Conservation (phyloP, 345 rosid species). For the Limnanthes douglasii region DNA sequence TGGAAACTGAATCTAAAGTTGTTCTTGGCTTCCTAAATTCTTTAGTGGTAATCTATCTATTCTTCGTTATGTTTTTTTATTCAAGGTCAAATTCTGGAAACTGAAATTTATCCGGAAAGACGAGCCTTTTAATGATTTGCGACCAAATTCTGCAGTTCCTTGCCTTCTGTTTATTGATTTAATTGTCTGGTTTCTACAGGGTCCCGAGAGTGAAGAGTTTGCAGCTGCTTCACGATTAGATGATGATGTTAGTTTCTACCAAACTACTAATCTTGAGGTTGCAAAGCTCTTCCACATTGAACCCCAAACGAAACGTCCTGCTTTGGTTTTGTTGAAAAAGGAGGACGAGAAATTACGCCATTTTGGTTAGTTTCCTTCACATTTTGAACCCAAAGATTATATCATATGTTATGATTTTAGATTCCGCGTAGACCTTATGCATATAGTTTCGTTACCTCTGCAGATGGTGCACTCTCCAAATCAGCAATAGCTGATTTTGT, state of each 20-base stretch:
- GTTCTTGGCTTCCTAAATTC: slow-evolving; percentile 24
- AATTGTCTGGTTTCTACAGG: slow-evolving; percentile 16
- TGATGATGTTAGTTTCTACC: slow-evolving; percentile 27
- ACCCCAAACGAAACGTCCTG: slow-evolving; percentile 21
- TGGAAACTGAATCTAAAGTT: slow-evolving; percentile 14
- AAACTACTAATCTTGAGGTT: slow-evolving; percentile 22
- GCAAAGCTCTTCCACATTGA: slow-evolving; percentile 22
- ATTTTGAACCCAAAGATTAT: not conserved
- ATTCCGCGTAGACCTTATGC: not conserved
- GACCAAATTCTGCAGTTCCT: no score
- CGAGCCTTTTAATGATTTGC: no score
- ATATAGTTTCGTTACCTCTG: slow-evolving; percentile 4
- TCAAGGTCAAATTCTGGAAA: no score
- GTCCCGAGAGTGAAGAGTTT: slow-evolving; percentile 23
- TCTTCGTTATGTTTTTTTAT: no score
- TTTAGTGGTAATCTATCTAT: slow-evolving; percentile 31
- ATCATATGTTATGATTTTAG: no score
- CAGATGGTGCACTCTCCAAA: slow-evolving; percentile 80
- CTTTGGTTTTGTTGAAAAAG: slow-evolving; percentile 21
- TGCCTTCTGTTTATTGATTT: no score
- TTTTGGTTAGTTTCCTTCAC: slow-evolving; percentile 11
- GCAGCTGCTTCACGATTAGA: slow-evolving; percentile 23
- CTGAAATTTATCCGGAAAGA: no score
- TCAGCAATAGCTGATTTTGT: slow-evolving; percentile 61
- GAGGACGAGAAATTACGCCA: slow-evolving; percentile 13